phyloP scores from a whole-genome alignment of 768 basidiomycete species.

The Boletus vinaceobasis region DNA sequence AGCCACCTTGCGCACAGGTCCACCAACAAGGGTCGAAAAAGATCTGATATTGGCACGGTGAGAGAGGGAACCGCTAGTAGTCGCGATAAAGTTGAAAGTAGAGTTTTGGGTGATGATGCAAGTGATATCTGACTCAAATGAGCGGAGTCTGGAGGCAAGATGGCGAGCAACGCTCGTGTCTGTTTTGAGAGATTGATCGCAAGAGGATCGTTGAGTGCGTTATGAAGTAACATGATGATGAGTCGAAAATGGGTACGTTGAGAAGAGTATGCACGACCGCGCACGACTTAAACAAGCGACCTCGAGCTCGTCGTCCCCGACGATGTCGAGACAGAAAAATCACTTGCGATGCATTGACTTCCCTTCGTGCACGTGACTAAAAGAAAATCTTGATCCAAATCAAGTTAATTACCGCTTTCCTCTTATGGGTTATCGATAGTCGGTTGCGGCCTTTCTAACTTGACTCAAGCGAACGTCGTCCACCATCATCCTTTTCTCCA shows the following conservation, averaged over 20 bases:
- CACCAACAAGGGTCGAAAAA: constrained; percentile 73
- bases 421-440: constrained; percentile 19
- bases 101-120: constrained; percentile 36
- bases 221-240: constrained; percentile 9
- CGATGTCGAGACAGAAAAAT: constrained; percentile 6
- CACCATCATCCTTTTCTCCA: background rate
- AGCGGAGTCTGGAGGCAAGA: constrained; percentile 42
- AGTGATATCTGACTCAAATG: constrained; percentile 37
- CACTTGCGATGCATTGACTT: background rate
- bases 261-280: background rate
- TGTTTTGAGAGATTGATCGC: constrained; percentile 56
- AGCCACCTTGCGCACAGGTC: constrained; percentile 86
- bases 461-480: background rate
- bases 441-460: background rate
- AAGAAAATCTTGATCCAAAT: background rate
- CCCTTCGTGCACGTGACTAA: constrained; percentile 21
- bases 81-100: constrained; percentile 56
- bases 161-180: constrained; percentile 43
- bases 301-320: background rate
- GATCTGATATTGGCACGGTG: constrained; percentile 56
- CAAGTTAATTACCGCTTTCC: constrained; percentile 5
- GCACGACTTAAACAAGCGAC: background rate
- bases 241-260: background rate
- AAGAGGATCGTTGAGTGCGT: constrained; percentile 49
- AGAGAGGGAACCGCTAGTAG: constrained; percentile 60